Evolutionary conservation across 2,329 filamentous ascomycete genomes (phyloP).

Genomic region (Alternaria dauci): DNA sequence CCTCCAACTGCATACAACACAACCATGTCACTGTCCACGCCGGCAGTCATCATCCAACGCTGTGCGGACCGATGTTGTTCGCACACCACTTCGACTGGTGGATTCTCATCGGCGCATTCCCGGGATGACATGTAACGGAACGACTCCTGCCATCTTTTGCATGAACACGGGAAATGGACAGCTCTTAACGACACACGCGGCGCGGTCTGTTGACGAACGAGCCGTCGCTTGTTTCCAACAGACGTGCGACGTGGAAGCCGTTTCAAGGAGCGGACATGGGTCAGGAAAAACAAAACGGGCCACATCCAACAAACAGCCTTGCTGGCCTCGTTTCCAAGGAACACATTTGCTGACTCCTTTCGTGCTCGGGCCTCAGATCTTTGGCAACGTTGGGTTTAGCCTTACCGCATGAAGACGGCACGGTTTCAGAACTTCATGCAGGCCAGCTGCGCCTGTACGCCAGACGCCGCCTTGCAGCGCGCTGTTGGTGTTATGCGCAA

Average conservation of each 20-base stretch:
- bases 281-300: conserved; percentile 29
- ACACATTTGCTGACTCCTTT: conserved; percentile 24
- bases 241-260: conserved; percentile 35
- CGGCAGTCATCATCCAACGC: background rate
- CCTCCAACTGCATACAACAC: conserved; percentile 3
- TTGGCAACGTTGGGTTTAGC: conserved; percentile 10
- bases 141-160: conserved; percentile 10
- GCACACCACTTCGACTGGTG: conserved; percentile 2
- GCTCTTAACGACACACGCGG: conserved; percentile 19
- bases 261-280: conserved; percentile 35
- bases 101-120: background rate
- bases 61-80: background rate
- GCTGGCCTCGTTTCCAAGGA: conserved; percentile 30
- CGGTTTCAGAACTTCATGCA: conserved; percentile 29
- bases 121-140: conserved; percentile 9
- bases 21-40: background rate
- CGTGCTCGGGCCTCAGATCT: conserved; percentile 11
- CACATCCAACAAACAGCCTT: conserved; percentile 35
- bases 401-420: conserved; percentile 26
- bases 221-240: conserved; percentile 29
- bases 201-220: conserved; percentile 11
- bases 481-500: conserved; percentile 13
- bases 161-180: conserved; percentile 20
- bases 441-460: conserved; percentile 11
- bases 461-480: conserved; percentile 10